Base-by-base conservation (phyloP, 495 filamentous ascomycete species). In the Aspergillus saccharolyticus region DNA sequence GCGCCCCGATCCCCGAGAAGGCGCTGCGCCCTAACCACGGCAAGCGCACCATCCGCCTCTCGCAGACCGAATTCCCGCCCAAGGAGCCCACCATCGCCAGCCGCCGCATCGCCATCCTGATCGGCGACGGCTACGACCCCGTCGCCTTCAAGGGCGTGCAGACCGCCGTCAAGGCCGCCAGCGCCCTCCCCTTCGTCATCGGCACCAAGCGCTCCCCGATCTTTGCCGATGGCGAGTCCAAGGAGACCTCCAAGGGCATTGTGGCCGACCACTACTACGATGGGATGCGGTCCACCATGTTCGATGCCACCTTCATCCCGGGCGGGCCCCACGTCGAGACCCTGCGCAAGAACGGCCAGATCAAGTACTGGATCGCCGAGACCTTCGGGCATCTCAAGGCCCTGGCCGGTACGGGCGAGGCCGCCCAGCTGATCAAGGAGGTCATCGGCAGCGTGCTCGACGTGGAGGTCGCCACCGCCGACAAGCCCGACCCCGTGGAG, bases 101-200 rank as follows among this genome's bases (percentile, higher is more conserved):
- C 10, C 85, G 90, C 14, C 82, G 83, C 42, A 79, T 96, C 17
- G 88, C 89, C 43, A 88, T 96, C 65, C 72, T 95, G 21, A 79
- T 96, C 51, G 88, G 85, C 24, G 90, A 96, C 63, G 90, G 90
- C 21, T 96, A 86, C 64, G 90, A 95, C 63, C 69, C 74, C 12
- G 67, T 80, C 9, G 77, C 85, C 12, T 90, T 88, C 65, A 74
- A 74, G 14, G 83, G 80, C 15, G 78, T 92, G 24, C 83, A 86
- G 44, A 76, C 78, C 0, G 84, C 82, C 1, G 66, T 91, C 1
- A 74, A 76, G 9, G 80, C 82, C 0, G 85, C 77, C 0, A 71
- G 80, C 5, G 90, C 90, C 8, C 70, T 90, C 0, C 83, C 88
- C 0, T 85, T 89, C 60, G 85, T 89, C 30, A 89, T 96, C 55